Base-by-base conservation (phyloP, 2,329 filamentous ascomycete genomes). In the Fusarium algeriense region DNA sequence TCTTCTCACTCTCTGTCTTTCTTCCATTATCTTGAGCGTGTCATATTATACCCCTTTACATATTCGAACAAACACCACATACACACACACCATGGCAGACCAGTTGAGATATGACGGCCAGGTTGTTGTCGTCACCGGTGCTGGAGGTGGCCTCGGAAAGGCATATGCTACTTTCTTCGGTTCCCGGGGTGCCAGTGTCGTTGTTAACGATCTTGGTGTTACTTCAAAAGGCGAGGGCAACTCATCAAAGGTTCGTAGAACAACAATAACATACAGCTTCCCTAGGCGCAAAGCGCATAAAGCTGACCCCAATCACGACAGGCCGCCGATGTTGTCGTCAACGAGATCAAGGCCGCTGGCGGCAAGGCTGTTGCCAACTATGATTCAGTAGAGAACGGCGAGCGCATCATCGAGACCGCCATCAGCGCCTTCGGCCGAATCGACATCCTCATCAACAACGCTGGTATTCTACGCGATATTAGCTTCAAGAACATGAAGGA, bases 401-500 rank as follows among this genome's bases (percentile, higher is more conserved):
- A 98, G 67, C 92, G 89, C 83, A 98, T 99, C 82, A 97, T 99
- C 84, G 91, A 95, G 74, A 95, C 93, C 28, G 93, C 93, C 76
- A 92, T 96, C 80, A 85, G 93, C 82, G 86, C 85, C 60, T 96
- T 91, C 79, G 93, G 95, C 75, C 93, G 95, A 78, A 89, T 99
- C 83, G 95, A 99, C 82, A 86, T 99, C 72, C 91, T 99, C 77
- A 92, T 99, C 84, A 99, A 99, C 88, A 99, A 98, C 80, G 96
- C 96, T 68, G 95, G 96, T 79, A 98, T 98, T 79, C 88, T 97
- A 67, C 92, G 95, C 68, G 95, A 98, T 84, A 83, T 98, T 80
- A 95, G 93, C 88, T 98, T 99, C 87, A 97, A 97, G 89, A 98
- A 98, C 85, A 97, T 98, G 89, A 96, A 92, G 82, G 96, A 99